phyloP scores from a whole-genome alignment of 805 yeast genomes.

The Tetrapisispora nanseiensis region DNA sequence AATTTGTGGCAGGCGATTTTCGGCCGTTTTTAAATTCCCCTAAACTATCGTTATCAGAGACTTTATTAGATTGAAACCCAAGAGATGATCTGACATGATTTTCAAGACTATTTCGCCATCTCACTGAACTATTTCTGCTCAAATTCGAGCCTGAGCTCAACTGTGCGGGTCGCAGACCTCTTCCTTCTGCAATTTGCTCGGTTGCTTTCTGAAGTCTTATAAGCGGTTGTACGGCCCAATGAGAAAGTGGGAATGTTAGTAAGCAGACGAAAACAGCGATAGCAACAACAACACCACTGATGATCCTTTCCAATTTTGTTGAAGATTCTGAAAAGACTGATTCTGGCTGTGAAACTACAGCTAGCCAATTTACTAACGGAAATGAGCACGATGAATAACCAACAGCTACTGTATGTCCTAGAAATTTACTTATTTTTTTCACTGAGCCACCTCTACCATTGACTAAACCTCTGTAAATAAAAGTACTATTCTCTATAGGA shows the following conservation, averaged over 20 bases:
- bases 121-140: slow-evolving; percentile 2
- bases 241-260: slow-evolving; percentile 75
- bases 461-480: slow-evolving; percentile 30
- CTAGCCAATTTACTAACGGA: slow-evolving; percentile 52
- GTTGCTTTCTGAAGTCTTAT: slow-evolving; percentile 72
- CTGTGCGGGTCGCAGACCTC: slow-evolving; percentile 29
- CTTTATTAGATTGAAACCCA: neutral
- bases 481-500: slow-evolving; percentile 24
- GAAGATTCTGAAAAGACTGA: slow-evolving; percentile 54
- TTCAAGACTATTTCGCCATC: slow-evolving; percentile 4
- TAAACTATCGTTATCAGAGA: neutral
- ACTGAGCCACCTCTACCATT: slow-evolving; percentile 35
- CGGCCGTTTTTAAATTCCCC: neutral
- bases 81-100: slow-evolving; percentile 2
- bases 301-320: slow-evolving; percentile 50
- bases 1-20: neutral
- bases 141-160: neutral
- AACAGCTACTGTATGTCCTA: slow-evolving; percentile 37
- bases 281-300: slow-evolving; percentile 70
- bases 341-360: slow-evolving; percentile 56
- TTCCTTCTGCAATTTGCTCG: slow-evolving; percentile 40
- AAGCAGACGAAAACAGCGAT: slow-evolving; percentile 66
- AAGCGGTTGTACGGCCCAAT: slow-evolving; percentile 78
- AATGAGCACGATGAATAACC: slow-evolving; percentile 45
- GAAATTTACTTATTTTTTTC: slow-evolving; percentile 31